Base-by-base conservation (phyloP, 345 rosid species). In the Eucalyptus cloeziana region DNA sequence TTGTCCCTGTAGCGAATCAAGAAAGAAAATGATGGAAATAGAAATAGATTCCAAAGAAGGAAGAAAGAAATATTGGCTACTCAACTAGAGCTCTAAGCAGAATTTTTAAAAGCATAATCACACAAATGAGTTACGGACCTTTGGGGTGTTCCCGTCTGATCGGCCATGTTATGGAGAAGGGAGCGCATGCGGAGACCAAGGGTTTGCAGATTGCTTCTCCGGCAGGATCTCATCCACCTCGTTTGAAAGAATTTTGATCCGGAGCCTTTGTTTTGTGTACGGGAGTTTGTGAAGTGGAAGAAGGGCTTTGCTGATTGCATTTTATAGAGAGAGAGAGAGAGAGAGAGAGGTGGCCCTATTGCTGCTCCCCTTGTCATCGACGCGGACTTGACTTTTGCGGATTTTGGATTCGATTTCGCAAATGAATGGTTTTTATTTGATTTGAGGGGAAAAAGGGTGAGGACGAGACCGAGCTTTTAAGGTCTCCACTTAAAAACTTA, bases 1-100 rank as follows among this genome's bases (percentile, higher is more conserved):
- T n/a, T 7, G 2, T 1, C 10, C 10, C 5, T 30, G 1, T 10
- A 60, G 3, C 0, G 0, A 11, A 60, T 60, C 19, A 1, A 3
- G 31, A 27, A 60, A 60, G 67, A 25, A 60, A 60, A 60, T 27
- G 15, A 60, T 60, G 31, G 15, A 25, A 60, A 11, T 15, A 27
- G n/a, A 58, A 58, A 60, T 27, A 27, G 15, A 13, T 64, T 64
- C 1, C 37, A n/a, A 7, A 13, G 0, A 64, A 6, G 3, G 14
- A 60, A 60, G 31, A 27, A 60, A 64, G 33, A 64, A 64, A 64
- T 0, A 30, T 7, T 1, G 0, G 0, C 33, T 62, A 30, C 71
- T 62, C 9, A 62, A 62, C 2, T 0, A 30, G 10, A 64, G 37
- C 10, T n/a, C 1, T 14, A 7, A 13, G 5, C 3, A 60, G 0